phyloP scores from a whole-genome alignment of 2,329 filamentous ascomycete species.

The Pleochaeta shiraiana region DNA sequence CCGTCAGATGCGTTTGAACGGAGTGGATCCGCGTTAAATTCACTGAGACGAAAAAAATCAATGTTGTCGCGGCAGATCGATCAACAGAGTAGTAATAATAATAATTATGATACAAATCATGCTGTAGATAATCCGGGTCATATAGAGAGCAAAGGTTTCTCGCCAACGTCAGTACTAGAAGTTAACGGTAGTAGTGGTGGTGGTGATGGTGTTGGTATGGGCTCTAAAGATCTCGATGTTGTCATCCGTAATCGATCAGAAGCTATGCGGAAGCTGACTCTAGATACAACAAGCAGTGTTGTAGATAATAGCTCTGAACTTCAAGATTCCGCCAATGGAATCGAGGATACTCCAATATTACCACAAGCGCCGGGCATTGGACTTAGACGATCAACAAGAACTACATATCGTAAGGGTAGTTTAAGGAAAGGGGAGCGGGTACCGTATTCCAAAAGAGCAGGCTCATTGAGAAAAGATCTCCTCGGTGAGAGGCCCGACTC shows the following conservation, averaged over 20 bases:
- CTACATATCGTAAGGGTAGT: slow-evolving; percentile 76
- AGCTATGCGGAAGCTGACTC: slow-evolving; percentile 44
- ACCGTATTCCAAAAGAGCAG: slow-evolving; percentile 51
- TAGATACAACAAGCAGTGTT: slow-evolving; percentile 15
- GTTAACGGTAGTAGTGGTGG: slow-evolving; percentile 26
- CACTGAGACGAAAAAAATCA: slow-evolving; percentile 71
- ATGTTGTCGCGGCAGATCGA: slow-evolving; percentile 90
- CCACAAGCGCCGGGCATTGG: slow-evolving; percentile 56
- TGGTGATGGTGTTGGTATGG: no score
- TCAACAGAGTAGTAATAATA: slow-evolving; percentile 34
- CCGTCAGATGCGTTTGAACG: slow-evolving; percentile 31
- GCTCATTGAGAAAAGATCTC: slow-evolving; percentile 32
- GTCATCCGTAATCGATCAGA: slow-evolving; percentile 61
- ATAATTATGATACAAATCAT: slow-evolving; percentile 32
- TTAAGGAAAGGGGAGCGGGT: slow-evolving; percentile 55
- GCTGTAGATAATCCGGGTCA: slow-evolving; percentile 62
- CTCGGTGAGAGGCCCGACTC: slow-evolving; percentile 30
- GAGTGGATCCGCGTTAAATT: slow-evolving; percentile 28
- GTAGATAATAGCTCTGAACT: slow-evolving; percentile 14
- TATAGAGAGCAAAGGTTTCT: slow-evolving; percentile 50
- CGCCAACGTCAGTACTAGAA: slow-evolving; percentile 28
- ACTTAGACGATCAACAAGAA: slow-evolving; percentile 73
- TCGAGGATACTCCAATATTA: slow-evolving; percentile 69
- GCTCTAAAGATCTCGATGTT: slow-evolving; percentile 48
- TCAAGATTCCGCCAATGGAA: slow-evolving; percentile 16